These are phyloP conservation scores for Alnus glutinosa DNA, from an alignment of 306 rosid genomes.

Conservation along the genomic window DNA sequence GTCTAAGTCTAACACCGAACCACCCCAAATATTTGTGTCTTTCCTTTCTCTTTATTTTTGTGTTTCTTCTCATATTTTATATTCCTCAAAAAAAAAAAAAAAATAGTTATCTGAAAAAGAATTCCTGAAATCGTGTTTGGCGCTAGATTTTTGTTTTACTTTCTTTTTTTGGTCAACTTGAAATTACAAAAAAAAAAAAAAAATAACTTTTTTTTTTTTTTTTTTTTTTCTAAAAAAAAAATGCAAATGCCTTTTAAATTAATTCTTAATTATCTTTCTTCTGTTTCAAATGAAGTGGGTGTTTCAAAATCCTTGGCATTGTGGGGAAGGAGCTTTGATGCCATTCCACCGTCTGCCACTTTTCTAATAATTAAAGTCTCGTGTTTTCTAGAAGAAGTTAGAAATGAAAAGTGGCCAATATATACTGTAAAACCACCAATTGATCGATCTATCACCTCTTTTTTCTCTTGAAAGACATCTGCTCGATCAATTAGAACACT, in stretches of 20 bases:
- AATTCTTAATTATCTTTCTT: background rate
- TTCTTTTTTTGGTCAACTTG: too few species aligned
- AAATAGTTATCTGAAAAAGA: background rate
- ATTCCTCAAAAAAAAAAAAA: too few species aligned
- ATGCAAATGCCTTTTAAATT: background rate
- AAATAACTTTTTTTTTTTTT: too few species aligned
- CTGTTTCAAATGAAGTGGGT: background rate
- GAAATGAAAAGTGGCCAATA: background rate
- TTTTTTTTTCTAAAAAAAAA: background rate
- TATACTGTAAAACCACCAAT: background rate
- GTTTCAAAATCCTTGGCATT: background rate
- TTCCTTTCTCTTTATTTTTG: too few species aligned
- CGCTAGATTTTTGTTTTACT: background rate
- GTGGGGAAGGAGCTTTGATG: constrained; percentile 1
- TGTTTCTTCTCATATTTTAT: too few species aligned
- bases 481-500: background rate
- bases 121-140: background rate
- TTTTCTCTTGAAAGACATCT: background rate
- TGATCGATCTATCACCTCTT: background rate
- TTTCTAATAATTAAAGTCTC: background rate
- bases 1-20: too few species aligned
- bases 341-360: background rate
- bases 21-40: too few species aligned
- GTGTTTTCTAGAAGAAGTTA: constrained; percentile 9
- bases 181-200: background rate